Evolutionary conservation across 176 grass and related monocot genomes (phyloP).

Genomic region (Triticum monococcum): DNA sequence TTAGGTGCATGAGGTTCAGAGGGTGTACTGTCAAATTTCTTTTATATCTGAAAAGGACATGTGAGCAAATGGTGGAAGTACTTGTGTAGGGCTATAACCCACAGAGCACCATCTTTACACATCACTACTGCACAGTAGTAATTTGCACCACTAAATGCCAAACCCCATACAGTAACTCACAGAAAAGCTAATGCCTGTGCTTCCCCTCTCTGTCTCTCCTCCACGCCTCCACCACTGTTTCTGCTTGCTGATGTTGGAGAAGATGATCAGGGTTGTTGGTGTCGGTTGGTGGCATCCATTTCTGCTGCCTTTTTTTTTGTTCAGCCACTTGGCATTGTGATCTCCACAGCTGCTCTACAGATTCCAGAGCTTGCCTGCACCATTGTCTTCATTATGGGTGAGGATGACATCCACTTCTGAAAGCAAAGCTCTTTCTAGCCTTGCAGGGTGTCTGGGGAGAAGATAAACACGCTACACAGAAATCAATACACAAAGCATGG

Average conservation of each 20-base stretch:
- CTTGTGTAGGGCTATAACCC: neutral
- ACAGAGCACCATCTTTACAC: neutral
- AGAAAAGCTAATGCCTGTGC: neutral
- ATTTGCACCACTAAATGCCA: neutral
- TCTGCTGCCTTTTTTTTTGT: neutral
- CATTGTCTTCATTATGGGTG: neutral
- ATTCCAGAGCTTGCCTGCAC: too few species aligned
- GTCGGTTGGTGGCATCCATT: neutral
- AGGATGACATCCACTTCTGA: neutral
- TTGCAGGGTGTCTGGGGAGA: conserved; percentile 23
- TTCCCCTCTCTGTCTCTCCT: neutral
- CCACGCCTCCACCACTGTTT: neutral
- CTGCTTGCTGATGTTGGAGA: neutral
- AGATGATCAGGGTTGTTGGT: neutral
- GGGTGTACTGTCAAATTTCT: neutral
- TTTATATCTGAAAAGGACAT: conserved; percentile 12
- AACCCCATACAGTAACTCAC: neutral
- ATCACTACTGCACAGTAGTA: neutral
- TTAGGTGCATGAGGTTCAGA: neutral
- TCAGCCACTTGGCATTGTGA: neutral
- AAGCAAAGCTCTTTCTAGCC: neutral
- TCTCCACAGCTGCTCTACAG: neutral
- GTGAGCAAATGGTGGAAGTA: conserved; percentile 4
- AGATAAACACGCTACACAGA: conserved; percentile 21
- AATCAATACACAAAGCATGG: neutral